phyloP scores from a whole-genome alignment of 2,329 filamentous ascomycete genomes.

The Fusarium sp. region DNA sequence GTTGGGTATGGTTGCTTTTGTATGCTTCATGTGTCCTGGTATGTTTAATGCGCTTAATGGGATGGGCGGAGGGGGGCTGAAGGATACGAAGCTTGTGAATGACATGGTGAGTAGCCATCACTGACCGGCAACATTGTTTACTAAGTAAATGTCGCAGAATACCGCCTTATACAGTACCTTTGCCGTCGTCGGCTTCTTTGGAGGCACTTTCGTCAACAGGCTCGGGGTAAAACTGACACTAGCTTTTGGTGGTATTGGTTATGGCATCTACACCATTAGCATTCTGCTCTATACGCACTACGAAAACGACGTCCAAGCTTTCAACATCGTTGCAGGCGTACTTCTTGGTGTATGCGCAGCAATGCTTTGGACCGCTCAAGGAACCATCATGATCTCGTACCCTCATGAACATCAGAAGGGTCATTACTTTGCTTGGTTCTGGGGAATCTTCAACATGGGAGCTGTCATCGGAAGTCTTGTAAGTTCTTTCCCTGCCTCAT shows the following conservation, averaged over 20 bases:
- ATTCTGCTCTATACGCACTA: conserved; percentile 76
- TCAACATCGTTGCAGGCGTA: conserved; percentile 74
- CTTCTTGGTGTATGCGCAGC: conserved; percentile 82
- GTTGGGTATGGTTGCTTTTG: conserved; percentile 69
- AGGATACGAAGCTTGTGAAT: conserved; percentile 57
- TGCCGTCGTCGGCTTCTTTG: conserved; percentile 72
- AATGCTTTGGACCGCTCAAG: conserved; percentile 84
- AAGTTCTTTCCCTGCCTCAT: conserved; percentile 23
- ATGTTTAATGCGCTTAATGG: conserved; percentile 77
- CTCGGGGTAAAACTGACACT: conserved; percentile 75
- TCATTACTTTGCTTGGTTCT: conserved; percentile 88
- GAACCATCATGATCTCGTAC: conserved; percentile 90
- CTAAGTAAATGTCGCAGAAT: background rate
- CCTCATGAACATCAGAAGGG: conserved; percentile 84
- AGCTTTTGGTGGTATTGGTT: conserved; percentile 77
- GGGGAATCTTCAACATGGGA: conserved; percentile 94
- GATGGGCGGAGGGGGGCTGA: conserved; percentile 66
- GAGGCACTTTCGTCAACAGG: conserved; percentile 79
- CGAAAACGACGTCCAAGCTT: conserved; percentile 41
- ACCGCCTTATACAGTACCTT: conserved; percentile 78
- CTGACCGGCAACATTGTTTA: accelerated
- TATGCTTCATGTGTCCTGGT: conserved; percentile 71
- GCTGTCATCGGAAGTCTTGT: conserved; percentile 82
- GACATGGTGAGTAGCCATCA: conserved; percentile 36
- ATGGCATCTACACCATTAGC: conserved; percentile 73